These are phyloP conservation scores for Aspergillus sp. DNA, from an alignment of 2,329 filamentous ascomycete species.

Conservation along the genomic window DNA sequence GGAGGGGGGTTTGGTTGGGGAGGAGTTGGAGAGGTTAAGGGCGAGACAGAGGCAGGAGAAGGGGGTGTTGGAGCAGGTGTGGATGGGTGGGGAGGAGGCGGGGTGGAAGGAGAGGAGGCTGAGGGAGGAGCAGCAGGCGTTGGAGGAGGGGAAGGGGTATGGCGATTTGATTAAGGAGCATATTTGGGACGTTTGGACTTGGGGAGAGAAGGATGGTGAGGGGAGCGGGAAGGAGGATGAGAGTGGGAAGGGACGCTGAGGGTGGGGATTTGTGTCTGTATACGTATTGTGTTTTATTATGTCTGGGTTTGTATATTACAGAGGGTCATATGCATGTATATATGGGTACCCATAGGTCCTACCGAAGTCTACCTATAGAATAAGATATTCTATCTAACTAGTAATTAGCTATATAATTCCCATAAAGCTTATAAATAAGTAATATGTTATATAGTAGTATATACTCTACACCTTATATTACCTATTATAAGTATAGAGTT, in stretches of 20 bases:
- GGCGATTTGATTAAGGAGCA: conserved; percentile 47
- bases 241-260: neutral
- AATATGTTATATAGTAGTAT: too few species aligned
- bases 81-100: conserved; percentile 43
- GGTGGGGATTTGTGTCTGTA: too few species aligned
- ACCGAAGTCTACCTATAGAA: too few species aligned
- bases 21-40: conserved; percentile 37
- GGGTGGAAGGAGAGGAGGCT: conserved; percentile 46
- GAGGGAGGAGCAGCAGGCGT: conserved; percentile 43
- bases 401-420: too few species aligned
- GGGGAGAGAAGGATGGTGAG: conserved; percentile 27
- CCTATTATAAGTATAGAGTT: too few species aligned
- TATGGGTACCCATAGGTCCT: too few species aligned
- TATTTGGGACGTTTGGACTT: conserved; percentile 49
- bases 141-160: conserved; percentile 45
- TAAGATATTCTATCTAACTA: too few species aligned
- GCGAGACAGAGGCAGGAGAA: conserved; percentile 29
- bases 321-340: too few species aligned
- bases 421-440: too few species aligned
- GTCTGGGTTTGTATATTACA: too few species aligned
- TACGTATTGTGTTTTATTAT: too few species aligned
- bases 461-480: too few species aligned
- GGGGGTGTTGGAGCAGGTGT: conserved; percentile 32
- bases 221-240: conserved; percentile 5
- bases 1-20: conserved; percentile 17